Evolutionary conservation across 176 grass and related monocot genomes (phyloP), one percentile per base, ranked within the genome.

Genomic region (Puya raimondii): DNA sequence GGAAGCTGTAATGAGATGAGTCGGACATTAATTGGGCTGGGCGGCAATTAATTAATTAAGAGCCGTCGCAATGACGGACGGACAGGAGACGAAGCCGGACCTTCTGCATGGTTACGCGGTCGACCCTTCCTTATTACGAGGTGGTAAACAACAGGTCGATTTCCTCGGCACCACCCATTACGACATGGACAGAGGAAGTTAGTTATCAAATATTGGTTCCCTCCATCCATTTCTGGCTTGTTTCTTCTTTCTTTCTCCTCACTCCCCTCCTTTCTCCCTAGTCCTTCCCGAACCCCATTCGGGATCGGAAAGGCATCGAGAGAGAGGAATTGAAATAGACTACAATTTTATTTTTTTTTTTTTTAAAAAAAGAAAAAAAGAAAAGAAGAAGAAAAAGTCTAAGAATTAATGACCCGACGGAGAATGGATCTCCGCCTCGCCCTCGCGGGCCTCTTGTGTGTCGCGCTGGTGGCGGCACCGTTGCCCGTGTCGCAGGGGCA

Each of bases 381-480:
- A 66, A 2, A 66, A 42, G 7, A 12, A 10, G 48, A 27, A 48
- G 1, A 33, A 42, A 6, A 7, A 7, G 16, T 33, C 64, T 16
- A 14, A 12, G 12, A 65, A 12, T 12, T 4, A 47, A 70, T 70
- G 68, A 51, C 53, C 49, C 68, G 4, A 11, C 49, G 11, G 2
- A 70, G 49, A 70, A 70, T 70, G 68, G 68, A 70, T 20, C 18
- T 17, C 11, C 68, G 51, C 2, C 68, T 52, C 10, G 21, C 23
- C 11, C 68, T 70, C 68, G 1, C 23, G 3, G 49, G 11, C 21
- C 21, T 70, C 68, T 2, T 70, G 1, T 51, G 10, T 20, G 20
- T 12, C 20, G 23, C 11, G 49, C 15, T 29, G 9, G 50, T 23
- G 9, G 18, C 49, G 33, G 33, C 33, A 7, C 4, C 33, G 4